Conservation (phyloP, 371 early-diverging fungal genomes). For the Mucor sp. region DNA sequence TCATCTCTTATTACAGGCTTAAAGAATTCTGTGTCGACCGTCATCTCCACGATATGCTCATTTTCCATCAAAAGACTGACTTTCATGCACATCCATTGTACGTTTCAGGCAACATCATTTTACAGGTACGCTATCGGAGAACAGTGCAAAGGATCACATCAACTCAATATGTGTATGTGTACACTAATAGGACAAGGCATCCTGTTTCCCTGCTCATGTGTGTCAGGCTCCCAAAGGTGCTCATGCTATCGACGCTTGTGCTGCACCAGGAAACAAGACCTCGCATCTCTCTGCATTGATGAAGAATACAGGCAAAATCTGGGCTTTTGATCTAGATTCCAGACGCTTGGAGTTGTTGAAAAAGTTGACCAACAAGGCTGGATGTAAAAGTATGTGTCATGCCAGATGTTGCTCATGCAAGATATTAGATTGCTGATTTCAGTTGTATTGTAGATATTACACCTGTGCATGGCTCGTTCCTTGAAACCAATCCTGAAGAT, state of each 20-base stretch:
- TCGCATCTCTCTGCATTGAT: conserved; percentile 88
- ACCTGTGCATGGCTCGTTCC: conserved; percentile 67
- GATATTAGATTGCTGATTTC: background rate
- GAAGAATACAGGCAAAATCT: conserved; percentile 86
- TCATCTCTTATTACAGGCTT: conserved; percentile 4
- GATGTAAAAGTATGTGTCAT: conserved; percentile 76
- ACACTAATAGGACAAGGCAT: conserved; percentile 88
- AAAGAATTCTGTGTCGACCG: conserved; percentile 64
- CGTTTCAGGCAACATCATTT: conserved; percentile 74
- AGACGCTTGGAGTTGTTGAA: conserved; percentile 81
- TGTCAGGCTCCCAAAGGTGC: conserved; percentile 72
- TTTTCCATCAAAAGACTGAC: conserved; percentile 83
- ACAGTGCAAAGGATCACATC: background rate
- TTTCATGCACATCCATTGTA: conserved; percentile 81
- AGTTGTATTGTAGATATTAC: conserved; percentile 49
- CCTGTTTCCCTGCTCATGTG: conserved; percentile 96
- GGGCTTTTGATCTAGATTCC: conserved; percentile 91
- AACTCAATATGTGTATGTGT: background rate
- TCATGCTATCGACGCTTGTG: conserved; percentile 95
- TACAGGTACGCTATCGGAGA: conserved; percentile 65
- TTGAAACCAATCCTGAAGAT: conserved; percentile 66
- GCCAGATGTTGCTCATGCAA: background rate
- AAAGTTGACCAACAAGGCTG: conserved; percentile 72
- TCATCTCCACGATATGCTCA: conserved; percentile 81
- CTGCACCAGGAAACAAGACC: conserved; percentile 99